phyloP scores from a whole-genome alignment of 495 filamentous ascomycete species.

The Aspergillus baeticus region DNA sequence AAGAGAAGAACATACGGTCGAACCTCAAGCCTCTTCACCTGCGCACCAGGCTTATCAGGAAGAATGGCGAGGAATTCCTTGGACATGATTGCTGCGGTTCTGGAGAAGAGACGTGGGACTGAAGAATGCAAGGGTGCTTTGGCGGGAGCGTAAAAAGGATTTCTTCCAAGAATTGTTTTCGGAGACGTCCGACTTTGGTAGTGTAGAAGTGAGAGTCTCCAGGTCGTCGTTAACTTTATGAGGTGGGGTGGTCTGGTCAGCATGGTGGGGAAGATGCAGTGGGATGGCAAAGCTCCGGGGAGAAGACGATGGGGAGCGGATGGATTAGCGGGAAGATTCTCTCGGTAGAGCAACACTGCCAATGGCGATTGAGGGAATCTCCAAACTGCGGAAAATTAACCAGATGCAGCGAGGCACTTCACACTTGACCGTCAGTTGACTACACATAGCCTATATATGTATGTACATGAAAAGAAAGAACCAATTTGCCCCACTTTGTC shows the following conservation, averaged over 20 bases:
- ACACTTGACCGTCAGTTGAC: constrained; percentile 19
- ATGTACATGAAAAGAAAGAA: constrained; percentile 24
- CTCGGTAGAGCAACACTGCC: not conserved
- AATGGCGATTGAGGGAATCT: no score
- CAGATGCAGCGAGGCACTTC: not conserved
- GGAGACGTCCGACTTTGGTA: not conserved
- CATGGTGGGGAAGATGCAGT: constrained; percentile 7
- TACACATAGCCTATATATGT: constrained; percentile 26
- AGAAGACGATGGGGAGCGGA: not conserved
- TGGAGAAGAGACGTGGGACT: not conserved
- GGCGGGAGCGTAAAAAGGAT: no score
- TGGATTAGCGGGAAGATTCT: not conserved
- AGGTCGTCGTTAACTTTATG: not conserved
- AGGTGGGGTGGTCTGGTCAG: constrained; percentile 6
- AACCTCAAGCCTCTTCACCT: constrained; percentile 68
- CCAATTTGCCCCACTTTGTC: not conserved
- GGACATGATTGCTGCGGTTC: constrained; percentile 26
- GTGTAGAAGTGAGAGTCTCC: not conserved
- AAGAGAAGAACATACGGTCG: constrained; percentile 51
- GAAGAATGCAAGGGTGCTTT: not conserved
- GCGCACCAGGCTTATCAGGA: constrained; percentile 69
- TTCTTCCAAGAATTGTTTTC: not conserved
- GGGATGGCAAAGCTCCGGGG: not conserved
- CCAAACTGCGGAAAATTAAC: not conserved
- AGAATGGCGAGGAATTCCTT: constrained; percentile 87